Evolutionary conservation across 257 asterid genomes (phyloP).

Genomic region (Gentiana dahurica): DNA sequence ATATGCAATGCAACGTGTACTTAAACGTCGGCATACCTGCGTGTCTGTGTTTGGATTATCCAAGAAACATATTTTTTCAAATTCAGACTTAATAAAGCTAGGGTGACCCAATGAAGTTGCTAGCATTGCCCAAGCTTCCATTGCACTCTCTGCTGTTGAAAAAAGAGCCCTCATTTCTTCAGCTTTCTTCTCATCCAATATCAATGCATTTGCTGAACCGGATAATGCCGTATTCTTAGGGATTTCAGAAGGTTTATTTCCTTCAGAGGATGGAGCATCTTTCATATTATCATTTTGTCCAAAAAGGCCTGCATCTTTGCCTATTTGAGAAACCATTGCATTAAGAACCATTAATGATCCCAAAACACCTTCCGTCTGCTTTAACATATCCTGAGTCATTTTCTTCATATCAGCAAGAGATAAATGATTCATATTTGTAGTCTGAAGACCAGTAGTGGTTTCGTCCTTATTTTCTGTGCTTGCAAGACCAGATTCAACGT

Average conservation of each 20-base stretch:
- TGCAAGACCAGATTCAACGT: conserved; percentile 85
- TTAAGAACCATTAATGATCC: conserved; percentile 84
- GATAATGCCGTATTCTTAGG: conserved; percentile 6
- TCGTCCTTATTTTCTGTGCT: conserved; percentile 42
- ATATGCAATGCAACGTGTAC: neutral
- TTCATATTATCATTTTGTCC: conserved; percentile 30
- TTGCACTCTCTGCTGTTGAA: conserved; percentile 96
- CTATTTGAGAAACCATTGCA: conserved; percentile 69
- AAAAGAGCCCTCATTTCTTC: conserved; percentile 95
- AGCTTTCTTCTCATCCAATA: conserved; percentile 67
- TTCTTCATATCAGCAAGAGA: conserved; percentile 64
- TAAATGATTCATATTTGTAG: conserved; percentile 22
- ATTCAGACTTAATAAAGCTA: conserved; percentile 90
- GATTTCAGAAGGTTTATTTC: conserved; percentile 21
- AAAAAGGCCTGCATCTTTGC: conserved; percentile 32
- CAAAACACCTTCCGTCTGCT: conserved; percentile 82
- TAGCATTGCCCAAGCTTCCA: conserved; percentile 99
- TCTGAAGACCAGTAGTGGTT: conserved; percentile 17
- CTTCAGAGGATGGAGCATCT: conserved; percentile 23
- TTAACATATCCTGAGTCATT: conserved; percentile 68
- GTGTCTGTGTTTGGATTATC: conserved; percentile 86
- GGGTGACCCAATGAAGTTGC: conserved; percentile 96
- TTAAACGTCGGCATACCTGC: conserved; percentile 37
- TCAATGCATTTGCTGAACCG: conserved; percentile 26
- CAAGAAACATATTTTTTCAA: conserved; percentile 84